Conservation (phyloP, 2,329 filamentous ascomycete species). For the Sarocladium kiliense region DNA sequence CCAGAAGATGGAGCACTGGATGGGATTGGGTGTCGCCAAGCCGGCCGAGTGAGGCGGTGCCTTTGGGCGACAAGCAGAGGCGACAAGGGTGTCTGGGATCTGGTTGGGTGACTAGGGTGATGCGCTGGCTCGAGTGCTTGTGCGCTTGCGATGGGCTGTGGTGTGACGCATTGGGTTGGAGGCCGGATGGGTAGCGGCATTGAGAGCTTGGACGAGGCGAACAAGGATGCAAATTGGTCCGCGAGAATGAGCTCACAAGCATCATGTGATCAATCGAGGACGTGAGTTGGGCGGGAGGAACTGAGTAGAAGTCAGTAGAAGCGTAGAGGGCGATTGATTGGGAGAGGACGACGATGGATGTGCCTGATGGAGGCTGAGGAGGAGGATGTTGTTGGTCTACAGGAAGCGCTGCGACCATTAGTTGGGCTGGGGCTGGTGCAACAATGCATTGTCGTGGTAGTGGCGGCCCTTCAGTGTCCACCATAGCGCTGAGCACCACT, state of each 20-base stretch:
- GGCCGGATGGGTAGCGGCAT: neutral
- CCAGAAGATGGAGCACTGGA: neutral
- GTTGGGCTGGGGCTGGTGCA: too few species aligned
- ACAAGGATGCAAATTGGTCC: neutral
- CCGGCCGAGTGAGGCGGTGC: slow-evolving; percentile 3
- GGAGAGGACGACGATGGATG: neutral
- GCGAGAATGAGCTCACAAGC: too few species aligned
- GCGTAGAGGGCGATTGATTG: neutral
- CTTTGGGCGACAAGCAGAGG: neutral
- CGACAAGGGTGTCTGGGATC: neutral
- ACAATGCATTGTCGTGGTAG: too few species aligned
- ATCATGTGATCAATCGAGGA: neutral
- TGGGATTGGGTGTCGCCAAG: neutral
- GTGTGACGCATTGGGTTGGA: neutral
- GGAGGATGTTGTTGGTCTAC: too few species aligned
- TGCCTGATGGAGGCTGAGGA: neutral
- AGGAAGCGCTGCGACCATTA: too few species aligned
- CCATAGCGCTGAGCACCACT: too few species aligned
- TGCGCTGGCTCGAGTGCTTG: slow-evolving; percentile 4
- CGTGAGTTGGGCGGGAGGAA: neutral
- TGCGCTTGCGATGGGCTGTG: neutral
- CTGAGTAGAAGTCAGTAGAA: neutral
- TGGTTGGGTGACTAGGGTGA: neutral
- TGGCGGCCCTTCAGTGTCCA: too few species aligned
- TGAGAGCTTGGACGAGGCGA: neutral